phyloP scores from a whole-genome alignment of 1,139 yeast genomes.

The Scheffersomyces lignicola region DNA sequence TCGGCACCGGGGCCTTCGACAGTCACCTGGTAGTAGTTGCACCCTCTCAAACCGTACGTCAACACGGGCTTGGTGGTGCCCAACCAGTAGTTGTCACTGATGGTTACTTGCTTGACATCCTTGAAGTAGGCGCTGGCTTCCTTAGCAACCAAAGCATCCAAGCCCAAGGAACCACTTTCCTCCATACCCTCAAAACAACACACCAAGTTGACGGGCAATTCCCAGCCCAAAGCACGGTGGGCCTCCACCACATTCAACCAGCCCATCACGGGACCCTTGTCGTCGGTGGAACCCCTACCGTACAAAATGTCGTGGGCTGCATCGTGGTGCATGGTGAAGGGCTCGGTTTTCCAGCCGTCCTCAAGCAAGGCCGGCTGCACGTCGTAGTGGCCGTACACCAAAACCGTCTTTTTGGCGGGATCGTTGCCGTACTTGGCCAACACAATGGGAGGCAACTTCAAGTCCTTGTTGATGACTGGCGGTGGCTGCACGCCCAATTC shows the following conservation, averaged over 20 bases:
- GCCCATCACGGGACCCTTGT: slow-evolving; percentile 96
- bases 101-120: slow-evolving; percentile 91
- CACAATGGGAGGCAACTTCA: slow-evolving; percentile 89
- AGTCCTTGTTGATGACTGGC: slow-evolving; percentile 61
- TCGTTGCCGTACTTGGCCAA: slow-evolving; percentile 84
- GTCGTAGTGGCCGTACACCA: slow-evolving; percentile 95
- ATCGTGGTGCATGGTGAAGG: slow-evolving; percentile 65
- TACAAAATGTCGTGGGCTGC: slow-evolving; percentile 64
- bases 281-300: slow-evolving; percentile 97
- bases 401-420: slow-evolving; percentile 77
- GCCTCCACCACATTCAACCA: slow-evolving; percentile 96
- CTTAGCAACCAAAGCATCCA: slow-evolving; percentile 74
- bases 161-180: slow-evolving; percentile 92
- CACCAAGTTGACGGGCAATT: slow-evolving; percentile 88
- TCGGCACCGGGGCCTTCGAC: slow-evolving; percentile 95
- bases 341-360: slow-evolving; percentile 96
- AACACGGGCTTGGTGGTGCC: slow-evolving; percentile 96
- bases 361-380: slow-evolving; percentile 93
- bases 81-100: slow-evolving; percentile 97
- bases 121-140: slow-evolving; percentile 83
- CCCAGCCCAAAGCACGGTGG: slow-evolving; percentile 78
- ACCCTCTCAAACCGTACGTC: slow-evolving; percentile 97
- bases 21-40: slow-evolving; percentile 83
- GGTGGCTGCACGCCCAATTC: slow-evolving; percentile 90
- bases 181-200: slow-evolving; percentile 99